Evolutionary conservation across 129 eudicot genomes (phyloP).

Genomic region (Centaurea solstitialis): DNA sequence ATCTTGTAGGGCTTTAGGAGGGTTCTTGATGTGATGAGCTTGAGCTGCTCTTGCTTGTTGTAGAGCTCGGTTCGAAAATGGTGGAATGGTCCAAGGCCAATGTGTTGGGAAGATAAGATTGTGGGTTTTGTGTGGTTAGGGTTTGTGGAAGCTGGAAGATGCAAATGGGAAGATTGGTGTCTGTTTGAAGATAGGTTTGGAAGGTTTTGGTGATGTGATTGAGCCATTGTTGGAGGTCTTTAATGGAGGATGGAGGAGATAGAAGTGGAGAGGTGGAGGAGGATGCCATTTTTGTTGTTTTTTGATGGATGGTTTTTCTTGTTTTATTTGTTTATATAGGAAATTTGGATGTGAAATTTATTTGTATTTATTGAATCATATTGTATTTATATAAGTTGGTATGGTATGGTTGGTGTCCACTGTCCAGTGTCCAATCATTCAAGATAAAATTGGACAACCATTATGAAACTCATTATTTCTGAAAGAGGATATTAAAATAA

Average conservation of each 20-base stretch:
- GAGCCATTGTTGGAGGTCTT: conserved; percentile 6
- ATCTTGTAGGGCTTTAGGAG: background rate
- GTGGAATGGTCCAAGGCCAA: conserved; percentile 31
- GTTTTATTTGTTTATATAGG: background rate
- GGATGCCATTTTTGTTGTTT: background rate
- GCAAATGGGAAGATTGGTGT: conserved; percentile 18
- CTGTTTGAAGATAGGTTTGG: background rate
- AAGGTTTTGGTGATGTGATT: background rate
- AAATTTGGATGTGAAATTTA: background rate
- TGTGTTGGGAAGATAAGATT: conserved; percentile 24
- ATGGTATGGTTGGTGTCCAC: too few relatives aligned
- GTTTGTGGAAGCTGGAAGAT: conserved; percentile 28
- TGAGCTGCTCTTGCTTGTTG: conserved; percentile 24
- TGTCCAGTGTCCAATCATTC: background rate
- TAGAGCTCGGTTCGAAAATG: conserved; percentile 23
- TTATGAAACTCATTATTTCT: too few relatives aligned
- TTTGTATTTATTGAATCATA: background rate
- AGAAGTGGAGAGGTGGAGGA: background rate
- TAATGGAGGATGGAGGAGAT: background rate
- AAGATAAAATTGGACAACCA: background rate
- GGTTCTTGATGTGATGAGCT: conserved; percentile 22
- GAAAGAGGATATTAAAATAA: too few relatives aligned
- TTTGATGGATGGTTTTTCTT: background rate
- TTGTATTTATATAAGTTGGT: background rate
- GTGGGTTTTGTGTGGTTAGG: conserved; percentile 16